These are phyloP conservation scores for Peniophora sp. DNA, from an alignment of 1,284 basidiomycete species.

Conservation along the genomic window DNA sequence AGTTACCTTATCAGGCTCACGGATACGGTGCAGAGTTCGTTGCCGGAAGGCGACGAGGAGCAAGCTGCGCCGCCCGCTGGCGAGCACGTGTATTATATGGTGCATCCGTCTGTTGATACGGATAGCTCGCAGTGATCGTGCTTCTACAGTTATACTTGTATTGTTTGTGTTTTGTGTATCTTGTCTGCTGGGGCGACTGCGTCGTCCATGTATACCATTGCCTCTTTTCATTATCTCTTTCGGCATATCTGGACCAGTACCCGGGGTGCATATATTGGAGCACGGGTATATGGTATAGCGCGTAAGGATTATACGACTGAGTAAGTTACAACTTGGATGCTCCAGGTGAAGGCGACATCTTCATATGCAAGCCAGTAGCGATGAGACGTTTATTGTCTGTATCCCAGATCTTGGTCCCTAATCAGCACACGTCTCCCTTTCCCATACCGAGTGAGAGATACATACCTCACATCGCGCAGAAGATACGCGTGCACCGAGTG, in stretches of 20 bases:
- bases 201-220: too few relatives aligned
- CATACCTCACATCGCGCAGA: slow-evolving; percentile 37
- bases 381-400: slow-evolving; percentile 25
- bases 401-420: slow-evolving; percentile 20
- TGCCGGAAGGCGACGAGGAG: slow-evolving; percentile 42
- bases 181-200: too few relatives aligned
- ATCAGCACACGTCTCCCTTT: background rate
- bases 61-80: slow-evolving; percentile 44
- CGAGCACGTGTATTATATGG: slow-evolving; percentile 64
- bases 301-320: background rate
- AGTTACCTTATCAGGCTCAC: slow-evolving; percentile 79
- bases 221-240: too few relatives aligned
- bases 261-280: too few relatives aligned
- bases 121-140: slow-evolving; percentile 31
- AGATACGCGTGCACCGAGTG: slow-evolving; percentile 32
- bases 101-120: slow-evolving; percentile 73
- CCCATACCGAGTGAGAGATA: background rate
- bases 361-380: slow-evolving; percentile 35
- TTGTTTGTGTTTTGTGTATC: background rate
- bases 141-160: slow-evolving; percentile 5
- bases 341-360: slow-evolving; percentile 14
- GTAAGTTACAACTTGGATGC: background rate
- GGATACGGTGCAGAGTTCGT: slow-evolving; percentile 75
- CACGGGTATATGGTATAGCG: too few relatives aligned
- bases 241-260: too few relatives aligned